These are phyloP conservation scores for Candida pseudoviswanathii DNA, from an alignment of 1,139 yeast genomes.

Conservation along the genomic window DNA sequence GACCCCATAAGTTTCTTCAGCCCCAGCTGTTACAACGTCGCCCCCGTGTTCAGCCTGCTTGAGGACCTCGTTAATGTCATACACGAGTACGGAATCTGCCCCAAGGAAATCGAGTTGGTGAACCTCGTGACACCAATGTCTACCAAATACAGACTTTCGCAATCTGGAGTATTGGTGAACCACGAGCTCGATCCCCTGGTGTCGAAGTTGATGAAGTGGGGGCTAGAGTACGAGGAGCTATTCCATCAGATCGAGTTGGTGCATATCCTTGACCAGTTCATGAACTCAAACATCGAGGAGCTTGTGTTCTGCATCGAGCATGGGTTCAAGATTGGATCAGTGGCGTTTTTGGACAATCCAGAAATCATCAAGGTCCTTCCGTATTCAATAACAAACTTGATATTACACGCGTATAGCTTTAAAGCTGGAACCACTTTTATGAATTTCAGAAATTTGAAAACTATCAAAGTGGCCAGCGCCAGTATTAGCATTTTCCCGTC, in stretches of 20 bases:
- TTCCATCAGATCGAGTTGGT: background rate
- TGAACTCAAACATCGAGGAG: background rate
- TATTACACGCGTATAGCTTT: background rate
- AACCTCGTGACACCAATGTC: background rate
- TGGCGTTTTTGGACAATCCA: background rate
- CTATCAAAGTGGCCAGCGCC: background rate
- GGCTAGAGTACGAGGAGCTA: background rate
- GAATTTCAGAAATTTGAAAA: background rate
- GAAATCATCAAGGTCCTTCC: background rate
- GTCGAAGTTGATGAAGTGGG: background rate
- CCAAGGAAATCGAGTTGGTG: background rate
- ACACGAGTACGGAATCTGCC: background rate
- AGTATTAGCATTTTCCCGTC: background rate
- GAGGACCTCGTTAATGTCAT: background rate
- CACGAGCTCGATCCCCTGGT: conserved; percentile 1
- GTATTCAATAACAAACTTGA: background rate
- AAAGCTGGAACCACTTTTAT: background rate
- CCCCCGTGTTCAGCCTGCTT: background rate
- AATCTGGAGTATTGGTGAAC: background rate
- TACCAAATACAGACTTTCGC: background rate
- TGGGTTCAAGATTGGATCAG: background rate
- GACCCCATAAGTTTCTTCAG: background rate
- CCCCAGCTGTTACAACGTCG: background rate
- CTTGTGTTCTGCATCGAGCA: background rate
- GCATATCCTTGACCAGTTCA: background rate